Percentiles rank a stretch among this genome's conserved stretches.
Conservation (phyloP, 208 protist species). For the Crithidia brevicula region DNA sequence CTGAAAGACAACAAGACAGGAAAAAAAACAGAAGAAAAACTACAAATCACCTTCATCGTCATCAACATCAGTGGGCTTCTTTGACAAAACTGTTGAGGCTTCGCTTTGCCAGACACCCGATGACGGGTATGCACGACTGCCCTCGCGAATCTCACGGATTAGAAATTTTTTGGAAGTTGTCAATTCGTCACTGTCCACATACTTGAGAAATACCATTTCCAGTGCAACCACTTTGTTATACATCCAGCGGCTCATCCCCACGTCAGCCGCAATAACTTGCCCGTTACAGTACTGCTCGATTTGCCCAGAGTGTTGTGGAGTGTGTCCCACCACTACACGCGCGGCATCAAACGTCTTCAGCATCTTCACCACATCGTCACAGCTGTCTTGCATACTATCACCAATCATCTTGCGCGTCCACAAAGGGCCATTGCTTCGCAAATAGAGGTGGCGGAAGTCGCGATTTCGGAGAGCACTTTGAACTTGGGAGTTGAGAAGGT, state of each 20-base stretch:
- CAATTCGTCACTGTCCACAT: constrained; percentile 21
- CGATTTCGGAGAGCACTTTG: constrained; percentile 37
- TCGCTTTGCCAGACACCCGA: not conserved
- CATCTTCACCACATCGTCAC: constrained; percentile 38
- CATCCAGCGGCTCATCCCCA: constrained; percentile 81
- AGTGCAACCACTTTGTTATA: constrained; percentile 65
- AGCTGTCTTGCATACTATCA: constrained; percentile 56
- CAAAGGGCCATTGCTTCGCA: constrained; percentile 62
- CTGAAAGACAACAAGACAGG: constrained; percentile 14
- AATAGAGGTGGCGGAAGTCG: constrained; percentile 35
- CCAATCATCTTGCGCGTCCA: constrained; percentile 80
- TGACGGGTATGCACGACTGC: not conserved
- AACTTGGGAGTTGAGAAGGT: constrained; percentile 52
- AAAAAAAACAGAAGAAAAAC: constrained; percentile 1
- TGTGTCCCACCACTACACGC: constrained; percentile 82
- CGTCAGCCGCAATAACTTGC: constrained; percentile 68
- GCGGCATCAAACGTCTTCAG: constrained; percentile 40
- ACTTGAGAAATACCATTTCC: constrained; percentile 51
- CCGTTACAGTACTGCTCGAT: constrained; percentile 68
- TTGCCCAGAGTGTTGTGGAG: constrained; percentile 53
- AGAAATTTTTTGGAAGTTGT: constrained; percentile 20
- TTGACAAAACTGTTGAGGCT: constrained; percentile 2
- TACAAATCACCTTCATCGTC: constrained; percentile 13
- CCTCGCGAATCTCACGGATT: constrained; percentile 35
- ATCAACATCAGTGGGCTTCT: not conserved